Evolutionary conservation across 2,329 filamentous ascomycete genomes (phyloP).

Genomic region (Sporothrix inflata): DNA sequence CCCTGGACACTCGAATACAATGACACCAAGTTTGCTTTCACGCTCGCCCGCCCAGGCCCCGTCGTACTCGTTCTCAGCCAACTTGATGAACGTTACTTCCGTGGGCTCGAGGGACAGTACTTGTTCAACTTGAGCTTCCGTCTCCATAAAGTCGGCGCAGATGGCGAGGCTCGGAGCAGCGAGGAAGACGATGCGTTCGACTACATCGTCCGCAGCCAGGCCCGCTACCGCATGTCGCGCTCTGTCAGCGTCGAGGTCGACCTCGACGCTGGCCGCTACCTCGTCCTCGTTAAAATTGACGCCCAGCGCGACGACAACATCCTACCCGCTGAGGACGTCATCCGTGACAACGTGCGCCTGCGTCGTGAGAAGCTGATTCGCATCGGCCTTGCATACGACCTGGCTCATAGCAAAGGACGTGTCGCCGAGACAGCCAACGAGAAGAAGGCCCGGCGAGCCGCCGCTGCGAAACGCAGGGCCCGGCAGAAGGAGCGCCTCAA

Average conservation of each 20-base stretch:
- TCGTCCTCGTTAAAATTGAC: conserved; percentile 59
- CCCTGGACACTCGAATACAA: conserved; percentile 66
- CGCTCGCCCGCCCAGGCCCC: conserved; percentile 58
- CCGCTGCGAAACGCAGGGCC: conserved; percentile 51
- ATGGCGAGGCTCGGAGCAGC: conserved; percentile 40
- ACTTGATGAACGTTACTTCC: conserved; percentile 65
- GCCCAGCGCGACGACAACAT: conserved; percentile 50
- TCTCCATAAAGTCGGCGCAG: conserved; percentile 39
- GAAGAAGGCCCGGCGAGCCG: conserved; percentile 51
- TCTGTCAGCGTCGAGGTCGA: conserved; percentile 63
- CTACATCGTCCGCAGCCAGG: conserved; percentile 62
- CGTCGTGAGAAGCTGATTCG: conserved; percentile 63
- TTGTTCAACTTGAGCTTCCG: conserved; percentile 47
- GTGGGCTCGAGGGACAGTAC: conserved; percentile 64
- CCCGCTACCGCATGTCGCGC: conserved; percentile 61
- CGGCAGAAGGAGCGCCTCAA: conserved; percentile 52
- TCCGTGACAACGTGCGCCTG: conserved; percentile 54
- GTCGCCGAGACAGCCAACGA: conserved; percentile 55
- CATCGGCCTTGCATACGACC: conserved; percentile 61
- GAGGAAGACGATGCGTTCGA: conserved; percentile 50
- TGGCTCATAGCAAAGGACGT: conserved; percentile 63
- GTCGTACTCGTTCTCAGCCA: conserved; percentile 64
- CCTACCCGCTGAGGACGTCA: conserved; percentile 58
- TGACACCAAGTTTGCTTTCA: conserved; percentile 62
- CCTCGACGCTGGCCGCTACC: conserved; percentile 60